These are phyloP conservation scores for Lachancea sp. DNA, from an alignment of 805 yeast genomes.

Conservation along the genomic window DNA sequence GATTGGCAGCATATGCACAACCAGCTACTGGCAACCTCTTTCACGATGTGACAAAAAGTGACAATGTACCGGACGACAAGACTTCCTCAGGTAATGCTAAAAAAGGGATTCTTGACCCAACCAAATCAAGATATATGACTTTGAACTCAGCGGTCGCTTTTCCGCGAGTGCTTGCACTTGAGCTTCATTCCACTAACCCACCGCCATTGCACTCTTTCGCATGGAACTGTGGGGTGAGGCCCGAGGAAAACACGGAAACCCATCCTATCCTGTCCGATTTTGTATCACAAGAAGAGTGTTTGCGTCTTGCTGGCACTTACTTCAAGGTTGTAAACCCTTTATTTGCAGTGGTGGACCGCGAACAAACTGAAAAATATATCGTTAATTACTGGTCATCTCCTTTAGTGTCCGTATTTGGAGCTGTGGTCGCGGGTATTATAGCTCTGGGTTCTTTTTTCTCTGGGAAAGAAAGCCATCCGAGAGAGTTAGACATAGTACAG, in stretches of 20 bases:
- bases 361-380: conserved; percentile 3
- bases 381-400: conserved; percentile 7
- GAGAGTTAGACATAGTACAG: conserved; percentile 13
- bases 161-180: conserved; percentile 13
- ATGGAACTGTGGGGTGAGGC: conserved; percentile 14
- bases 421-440: conserved; percentile 11
- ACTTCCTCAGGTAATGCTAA: neutral
- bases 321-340: conserved; percentile 12
- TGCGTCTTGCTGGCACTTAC: conserved; percentile 3
- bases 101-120: conserved; percentile 4
- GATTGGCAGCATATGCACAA: neutral
- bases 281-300: conserved; percentile 9
- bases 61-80: neutral
- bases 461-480: conserved; percentile 11
- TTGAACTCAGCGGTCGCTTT: conserved; percentile 12
- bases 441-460: conserved; percentile 14
- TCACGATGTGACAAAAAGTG: neutral
- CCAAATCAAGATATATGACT: conserved; percentile 9
- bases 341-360: conserved; percentile 8
- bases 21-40: neutral
- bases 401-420: conserved; percentile 9
- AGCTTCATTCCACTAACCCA: conserved; percentile 12
- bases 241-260: conserved; percentile 9
- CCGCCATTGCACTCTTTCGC: conserved; percentile 15
- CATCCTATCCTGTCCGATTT: conserved; percentile 4